Evolutionary conservation across 208 protist species (phyloP).

Genomic region (Leishmania major): DNA sequence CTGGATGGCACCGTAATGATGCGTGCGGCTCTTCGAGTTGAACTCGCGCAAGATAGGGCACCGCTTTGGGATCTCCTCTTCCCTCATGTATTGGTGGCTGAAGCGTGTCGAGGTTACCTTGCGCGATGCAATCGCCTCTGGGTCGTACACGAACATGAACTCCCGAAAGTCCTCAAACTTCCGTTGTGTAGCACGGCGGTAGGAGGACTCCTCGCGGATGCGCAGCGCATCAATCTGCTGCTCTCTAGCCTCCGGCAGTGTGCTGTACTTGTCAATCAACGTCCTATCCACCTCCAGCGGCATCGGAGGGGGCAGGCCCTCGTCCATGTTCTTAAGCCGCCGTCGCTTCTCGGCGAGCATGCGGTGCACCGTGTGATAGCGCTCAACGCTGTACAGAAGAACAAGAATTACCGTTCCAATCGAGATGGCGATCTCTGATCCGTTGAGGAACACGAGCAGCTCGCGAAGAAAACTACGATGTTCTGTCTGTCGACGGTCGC

Average conservation of each 20-base stretch:
- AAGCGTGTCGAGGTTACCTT: conserved; percentile 58
- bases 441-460: conserved; percentile 36
- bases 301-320: conserved; percentile 70
- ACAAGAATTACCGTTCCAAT: conserved; percentile 43
- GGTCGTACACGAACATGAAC: conserved; percentile 80
- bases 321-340: conserved; percentile 63
- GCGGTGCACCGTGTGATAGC: conserved; percentile 55
- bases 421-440: conserved; percentile 59
- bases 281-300: conserved; percentile 57
- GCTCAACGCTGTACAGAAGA: conserved; percentile 50
- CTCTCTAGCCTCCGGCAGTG: conserved; percentile 36
- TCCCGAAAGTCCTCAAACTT: conserved; percentile 81
- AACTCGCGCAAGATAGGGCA: conserved; percentile 64
- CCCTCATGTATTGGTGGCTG: conserved; percentile 67
- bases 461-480: conserved; percentile 27
- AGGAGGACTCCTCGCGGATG: conserved; percentile 52
- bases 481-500: conserved; percentile 21
- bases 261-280: conserved; percentile 43
- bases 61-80: conserved; percentile 60
- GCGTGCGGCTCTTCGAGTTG: conserved; percentile 55
- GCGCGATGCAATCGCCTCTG: conserved; percentile 57
- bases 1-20: conserved; percentile 43
- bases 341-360: conserved; percentile 52
- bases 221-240: conserved; percentile 49
- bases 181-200: conserved; percentile 72